Percentiles rank a stretch among this genome's conserved stretches.
Evolutionary conservation across 1,139 yeast species (phyloP).

Genomic region (Kodamaea sp.): DNA sequence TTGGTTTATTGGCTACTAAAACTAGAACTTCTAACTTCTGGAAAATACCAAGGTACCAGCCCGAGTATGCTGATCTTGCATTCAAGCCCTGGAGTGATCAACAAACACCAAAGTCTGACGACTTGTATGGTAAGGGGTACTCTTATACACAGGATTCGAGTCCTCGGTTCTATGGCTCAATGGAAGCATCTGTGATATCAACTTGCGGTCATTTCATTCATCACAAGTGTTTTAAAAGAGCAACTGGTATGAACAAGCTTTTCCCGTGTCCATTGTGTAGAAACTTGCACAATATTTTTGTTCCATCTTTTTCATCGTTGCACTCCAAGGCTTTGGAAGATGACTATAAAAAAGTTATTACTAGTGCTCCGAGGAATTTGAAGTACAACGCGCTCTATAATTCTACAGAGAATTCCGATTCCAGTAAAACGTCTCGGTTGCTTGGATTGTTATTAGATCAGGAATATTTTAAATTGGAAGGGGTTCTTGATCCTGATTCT

Average conservation of each 20-base stretch:
- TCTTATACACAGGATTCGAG: constrained; percentile 14
- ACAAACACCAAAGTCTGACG: constrained; percentile 10
- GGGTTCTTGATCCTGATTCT: too few species aligned
- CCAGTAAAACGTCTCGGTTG: too few species aligned
- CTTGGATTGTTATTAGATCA: too few species aligned
- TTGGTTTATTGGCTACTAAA: constrained; percentile 56
- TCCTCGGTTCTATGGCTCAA: constrained; percentile 11
- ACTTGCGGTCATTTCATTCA: constrained; percentile 78
- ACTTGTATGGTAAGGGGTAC: constrained; percentile 31
- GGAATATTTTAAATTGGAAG: too few species aligned
- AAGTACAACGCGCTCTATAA: too few species aligned
- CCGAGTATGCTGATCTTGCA: constrained; percentile 18
- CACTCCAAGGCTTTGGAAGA: too few species aligned
- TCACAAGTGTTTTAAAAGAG: constrained; percentile 47
- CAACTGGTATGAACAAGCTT: constrained; percentile 20
- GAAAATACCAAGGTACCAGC: constrained; percentile 40
- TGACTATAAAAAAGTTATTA: too few species aligned
- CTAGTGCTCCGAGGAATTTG: too few species aligned
- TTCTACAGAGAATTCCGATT: too few species aligned
- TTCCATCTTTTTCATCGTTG: constrained; percentile 41
- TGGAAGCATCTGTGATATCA: constrained; percentile 39
- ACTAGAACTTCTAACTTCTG: constrained; percentile 45
- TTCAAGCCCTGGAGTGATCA: constrained; percentile 29
- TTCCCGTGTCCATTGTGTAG: constrained; percentile 66
- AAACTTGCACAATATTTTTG: constrained; percentile 45